Evolutionary conservation across 1,139 yeast species (phyloP), one percentile per base, ranked within the genome.

Genomic region (Scheffersomyces lignicola): DNA sequence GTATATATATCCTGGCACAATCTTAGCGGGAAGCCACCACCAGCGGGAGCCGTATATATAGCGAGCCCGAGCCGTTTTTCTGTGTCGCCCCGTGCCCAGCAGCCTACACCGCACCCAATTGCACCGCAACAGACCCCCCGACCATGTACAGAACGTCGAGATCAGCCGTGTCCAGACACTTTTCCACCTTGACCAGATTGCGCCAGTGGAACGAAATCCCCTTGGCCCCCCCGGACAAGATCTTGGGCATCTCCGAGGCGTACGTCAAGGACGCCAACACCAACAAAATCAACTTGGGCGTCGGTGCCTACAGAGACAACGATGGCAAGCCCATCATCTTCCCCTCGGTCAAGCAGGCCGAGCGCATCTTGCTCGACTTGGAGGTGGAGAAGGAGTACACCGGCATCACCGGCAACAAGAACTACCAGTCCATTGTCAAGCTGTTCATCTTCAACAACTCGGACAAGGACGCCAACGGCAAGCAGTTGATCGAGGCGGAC

Each of bases 171-270:
- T 11, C 14, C 17, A 44, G 37, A 37, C 35, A 17, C n/a, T 39
- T 44, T 10, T 39, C 48, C 16, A 31, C 39, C 11, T 26, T 40
- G 15, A 22, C 33, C 21, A 29, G 17, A 14, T 38, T 40, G 18
- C 29, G 24, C 16, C 38, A 43, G 27, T 69, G 73, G 74, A 58
- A 55, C 41, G 69, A 68, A 17, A 68, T 71, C 43, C 76, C 78
- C 36, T 75, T 75, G 54, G 86, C 86, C 18, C 84, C 86, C 31
- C 82, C 89, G 18, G 92, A 83, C 60, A 80, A 82, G 51, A 82
- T 83, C 43, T 66, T 83, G 51, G 90, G 90, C 27, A 70, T 83
- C 37, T 66, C 81, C 22, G 82, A 77, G 44, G 74, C 79, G 42
- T 70, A 43, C 51, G 58, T 51, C 40, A 65, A 64, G 42, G 76